Percentiles rank a stretch among this genome's conserved stretches.
These are phyloP conservation scores for Thielaviopsis populi DNA, from an alignment of 2,329 filamentous ascomycete species.

Conservation along the genomic window DNA sequence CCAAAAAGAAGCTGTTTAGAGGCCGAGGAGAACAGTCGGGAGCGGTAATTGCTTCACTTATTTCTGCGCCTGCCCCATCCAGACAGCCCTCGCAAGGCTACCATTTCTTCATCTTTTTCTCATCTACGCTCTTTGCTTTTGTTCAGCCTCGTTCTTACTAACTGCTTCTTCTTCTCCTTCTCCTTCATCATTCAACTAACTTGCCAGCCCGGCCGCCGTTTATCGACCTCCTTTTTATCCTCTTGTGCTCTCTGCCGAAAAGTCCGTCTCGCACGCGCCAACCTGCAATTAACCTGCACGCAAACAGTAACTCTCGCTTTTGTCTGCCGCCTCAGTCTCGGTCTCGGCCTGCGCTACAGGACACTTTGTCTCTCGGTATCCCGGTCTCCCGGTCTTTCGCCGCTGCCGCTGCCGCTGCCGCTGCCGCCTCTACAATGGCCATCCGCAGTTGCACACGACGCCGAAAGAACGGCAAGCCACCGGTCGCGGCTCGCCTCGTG, in stretches of 20 bases:
- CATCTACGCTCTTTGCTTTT: too few species aligned
- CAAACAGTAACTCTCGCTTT: not conserved
- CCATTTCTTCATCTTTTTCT: not conserved
- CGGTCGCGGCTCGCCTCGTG: slow-evolving; percentile 64
- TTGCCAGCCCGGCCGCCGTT: not conserved
- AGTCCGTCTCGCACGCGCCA: not conserved
- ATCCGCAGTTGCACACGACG: slow-evolving; percentile 8
- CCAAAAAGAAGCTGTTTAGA: not conserved
- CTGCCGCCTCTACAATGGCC: slow-evolving; percentile 4
- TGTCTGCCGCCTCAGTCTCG: not conserved
- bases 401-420: not conserved
- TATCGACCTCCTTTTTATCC: not conserved
- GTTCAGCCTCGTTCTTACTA: not conserved
- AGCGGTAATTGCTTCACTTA: not conserved
- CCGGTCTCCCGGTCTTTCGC: too few species aligned
- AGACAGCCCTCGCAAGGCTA: not conserved
- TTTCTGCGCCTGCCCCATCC: not conserved
- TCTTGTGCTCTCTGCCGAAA: not conserved
- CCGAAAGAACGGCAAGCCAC: slow-evolving; percentile 45
- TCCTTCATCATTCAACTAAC: too few species aligned
- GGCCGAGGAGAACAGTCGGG: not conserved
- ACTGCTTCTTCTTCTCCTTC: not conserved
- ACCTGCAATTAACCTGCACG: not conserved
- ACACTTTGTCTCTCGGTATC: not conserved
- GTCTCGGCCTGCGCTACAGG: not conserved